Percentiles rank a stretch among this genome's conserved stretches.
Conservation (phyloP, 345 rosid species). For the Lumnitzera racemosa region DNA sequence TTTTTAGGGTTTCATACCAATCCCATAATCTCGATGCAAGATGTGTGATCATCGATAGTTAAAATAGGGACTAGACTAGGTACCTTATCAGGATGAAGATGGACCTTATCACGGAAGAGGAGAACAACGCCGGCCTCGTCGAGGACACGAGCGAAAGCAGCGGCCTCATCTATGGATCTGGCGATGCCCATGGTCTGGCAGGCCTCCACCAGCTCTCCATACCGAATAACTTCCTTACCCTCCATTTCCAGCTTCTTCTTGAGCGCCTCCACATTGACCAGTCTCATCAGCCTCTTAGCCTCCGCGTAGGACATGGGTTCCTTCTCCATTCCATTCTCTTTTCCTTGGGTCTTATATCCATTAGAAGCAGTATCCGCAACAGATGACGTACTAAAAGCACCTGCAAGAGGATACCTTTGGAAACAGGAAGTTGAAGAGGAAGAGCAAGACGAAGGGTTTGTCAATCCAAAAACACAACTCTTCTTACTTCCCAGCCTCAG, state of each 20-base stretch:
- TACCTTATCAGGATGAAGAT: conserved; percentile 91
- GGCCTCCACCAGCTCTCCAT: conserved; percentile 47
- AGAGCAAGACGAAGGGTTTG: too few species aligned
- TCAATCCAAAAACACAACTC: too few species aligned
- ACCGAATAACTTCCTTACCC: conserved; percentile 59
- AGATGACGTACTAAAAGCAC: too few species aligned
- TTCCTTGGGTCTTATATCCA: too few species aligned
- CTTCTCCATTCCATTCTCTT: not conserved
- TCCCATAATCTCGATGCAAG: too few species aligned
- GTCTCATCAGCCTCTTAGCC: conserved; percentile 72
- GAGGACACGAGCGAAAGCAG: conserved; percentile 62
- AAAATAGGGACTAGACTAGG: too few species aligned
- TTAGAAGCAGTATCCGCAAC: too few species aligned
- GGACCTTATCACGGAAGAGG: conserved; percentile 80
- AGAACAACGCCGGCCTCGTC: conserved; percentile 87
- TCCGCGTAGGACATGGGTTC: conserved; percentile 38
- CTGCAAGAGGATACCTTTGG: too few species aligned
- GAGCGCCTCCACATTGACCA: conserved; percentile 76
- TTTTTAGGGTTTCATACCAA: too few species aligned
- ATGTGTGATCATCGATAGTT: too few species aligned
- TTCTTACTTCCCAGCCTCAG: too few species aligned
- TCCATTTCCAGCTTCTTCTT: conserved; percentile 60
- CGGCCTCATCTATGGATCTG: conserved; percentile 69
- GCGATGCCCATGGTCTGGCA: conserved; percentile 64
- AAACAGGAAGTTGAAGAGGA: too few species aligned